A percentile compares a stretch with the other conserved stretches of the same genome.
phyloP scores from a whole-genome alignment of 495 filamentous ascomycete genomes.

The Penicillium ochrochloron region DNA sequence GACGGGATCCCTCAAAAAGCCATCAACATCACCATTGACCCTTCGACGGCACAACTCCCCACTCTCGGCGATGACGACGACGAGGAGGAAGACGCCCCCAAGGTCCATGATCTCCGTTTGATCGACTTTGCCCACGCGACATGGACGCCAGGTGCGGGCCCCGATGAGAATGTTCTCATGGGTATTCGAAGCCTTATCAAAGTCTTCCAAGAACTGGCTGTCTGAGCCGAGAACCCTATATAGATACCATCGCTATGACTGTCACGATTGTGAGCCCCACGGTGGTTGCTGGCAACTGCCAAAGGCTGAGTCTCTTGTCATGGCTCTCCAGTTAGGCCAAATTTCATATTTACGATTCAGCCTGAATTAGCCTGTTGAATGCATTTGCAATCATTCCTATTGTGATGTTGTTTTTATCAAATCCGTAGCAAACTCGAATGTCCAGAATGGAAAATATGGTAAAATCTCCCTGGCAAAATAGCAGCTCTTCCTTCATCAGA shows the following conservation, averaged over 20 bases:
- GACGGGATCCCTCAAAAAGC: slow-evolving; percentile 35
- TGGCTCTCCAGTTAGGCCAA: slow-evolving; percentile 1
- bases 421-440: no score
- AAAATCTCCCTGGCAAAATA: no score
- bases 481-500: no score
- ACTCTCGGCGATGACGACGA: slow-evolving; percentile 67
- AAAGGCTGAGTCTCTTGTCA: background rate
- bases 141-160: slow-evolving; percentile 84
- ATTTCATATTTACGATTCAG: background rate
- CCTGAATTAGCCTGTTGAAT: slow-evolving; percentile 6
- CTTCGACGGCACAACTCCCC: slow-evolving; percentile 34
- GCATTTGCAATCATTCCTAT: background rate
- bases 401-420: background rate
- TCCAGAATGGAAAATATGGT: no score
- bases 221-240: slow-evolving; percentile 23
- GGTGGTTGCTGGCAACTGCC: slow-evolving; percentile 38
- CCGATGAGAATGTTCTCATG: slow-evolving; percentile 80
- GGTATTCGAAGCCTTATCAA: slow-evolving; percentile 76
- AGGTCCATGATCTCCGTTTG: slow-evolving; percentile 80
- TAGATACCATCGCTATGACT: background rate
- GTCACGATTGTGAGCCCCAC: slow-evolving; percentile 11
- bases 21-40: slow-evolving; percentile 49
- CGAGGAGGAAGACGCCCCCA: slow-evolving; percentile 68
- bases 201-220: slow-evolving; percentile 67
- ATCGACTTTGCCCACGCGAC: slow-evolving; percentile 96